Evolutionary conservation across 164 flowering plant species (phyloP).

Genomic region (Aristolochia contorta): DNA sequence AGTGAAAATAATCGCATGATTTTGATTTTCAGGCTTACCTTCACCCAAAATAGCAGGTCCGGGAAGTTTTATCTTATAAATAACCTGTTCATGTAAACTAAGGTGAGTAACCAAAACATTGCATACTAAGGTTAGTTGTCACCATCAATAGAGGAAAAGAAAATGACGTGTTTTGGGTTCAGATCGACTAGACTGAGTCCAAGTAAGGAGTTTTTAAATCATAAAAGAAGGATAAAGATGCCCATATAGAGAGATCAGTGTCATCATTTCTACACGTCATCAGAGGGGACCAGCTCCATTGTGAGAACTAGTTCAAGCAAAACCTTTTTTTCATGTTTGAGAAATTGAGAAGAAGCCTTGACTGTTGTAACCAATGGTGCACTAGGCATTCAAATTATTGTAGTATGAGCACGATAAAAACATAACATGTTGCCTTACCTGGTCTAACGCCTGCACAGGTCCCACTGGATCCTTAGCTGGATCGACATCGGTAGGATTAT

Average conservation of each 20-base stretch:
- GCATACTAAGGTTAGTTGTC: no score
- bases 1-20: conserved; percentile 93
- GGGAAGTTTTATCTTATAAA: conserved; percentile 89
- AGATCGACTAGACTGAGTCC: no score
- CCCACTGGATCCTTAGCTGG: conserved; percentile 8
- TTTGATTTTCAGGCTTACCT: conserved; percentile 99
- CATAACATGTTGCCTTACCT: conserved; percentile 35
- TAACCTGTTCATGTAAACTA: conserved; percentile 30
- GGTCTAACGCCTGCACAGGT: conserved; percentile 70
- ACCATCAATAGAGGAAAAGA: neutral
- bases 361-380: no score
- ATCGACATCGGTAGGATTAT: conserved; percentile 41
- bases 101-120: neutral
- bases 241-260: no score
- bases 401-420: neutral
- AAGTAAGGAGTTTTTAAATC: no score
- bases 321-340: no score
- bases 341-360: no score
- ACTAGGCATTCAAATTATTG: no score
- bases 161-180: neutral
- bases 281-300: no score
- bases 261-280: no score
- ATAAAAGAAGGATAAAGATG: no score
- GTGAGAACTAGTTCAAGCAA: no score
- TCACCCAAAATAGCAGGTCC: conserved; percentile 92